phyloP scores from a whole-genome alignment of 2,329 filamentous ascomycete genomes.

The Pseudocercospora musae region DNA sequence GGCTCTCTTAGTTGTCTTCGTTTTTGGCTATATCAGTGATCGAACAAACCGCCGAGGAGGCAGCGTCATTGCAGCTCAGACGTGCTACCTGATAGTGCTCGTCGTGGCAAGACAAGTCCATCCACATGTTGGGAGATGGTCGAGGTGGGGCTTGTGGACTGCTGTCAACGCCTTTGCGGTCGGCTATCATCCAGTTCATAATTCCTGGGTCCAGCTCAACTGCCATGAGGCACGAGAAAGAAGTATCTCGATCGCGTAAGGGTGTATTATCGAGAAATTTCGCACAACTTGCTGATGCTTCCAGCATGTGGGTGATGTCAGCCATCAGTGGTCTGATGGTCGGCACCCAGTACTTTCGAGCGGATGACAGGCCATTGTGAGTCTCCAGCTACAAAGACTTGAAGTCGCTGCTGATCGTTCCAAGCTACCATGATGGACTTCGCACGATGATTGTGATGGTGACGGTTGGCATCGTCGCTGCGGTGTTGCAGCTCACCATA shows the following conservation, averaged over 20 bases:
- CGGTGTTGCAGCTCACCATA: background rate
- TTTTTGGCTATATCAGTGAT: constrained; percentile 51
- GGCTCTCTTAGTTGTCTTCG: constrained; percentile 48
- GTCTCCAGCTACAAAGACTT: background rate
- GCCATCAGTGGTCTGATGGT: constrained; percentile 52
- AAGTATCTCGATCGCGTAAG: constrained; percentile 48
- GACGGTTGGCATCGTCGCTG: background rate
- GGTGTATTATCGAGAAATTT: background rate
- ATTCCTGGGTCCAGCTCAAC: constrained; percentile 48
- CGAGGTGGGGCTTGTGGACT: constrained; percentile 52
- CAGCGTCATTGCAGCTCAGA: constrained; percentile 45
- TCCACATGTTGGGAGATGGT: constrained; percentile 48
- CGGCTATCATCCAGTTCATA: constrained; percentile 54
- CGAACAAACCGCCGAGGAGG: constrained; percentile 44
- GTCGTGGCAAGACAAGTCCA: constrained; percentile 43
- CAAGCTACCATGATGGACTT: background rate
- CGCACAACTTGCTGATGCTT: background rate
- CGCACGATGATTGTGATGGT: constrained; percentile 10
- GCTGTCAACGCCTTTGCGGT: constrained; percentile 51
- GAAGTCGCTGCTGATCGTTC: background rate
- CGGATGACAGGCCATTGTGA: constrained; percentile 42
- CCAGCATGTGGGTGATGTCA: constrained; percentile 49
- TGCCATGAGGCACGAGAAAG: constrained; percentile 47
- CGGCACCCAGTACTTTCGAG: constrained; percentile 51
- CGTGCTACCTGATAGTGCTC: constrained; percentile 46